Evolutionary conservation across 2,329 filamentous ascomycete species (phyloP).

Genomic region (Xylariaceae sp.): DNA sequence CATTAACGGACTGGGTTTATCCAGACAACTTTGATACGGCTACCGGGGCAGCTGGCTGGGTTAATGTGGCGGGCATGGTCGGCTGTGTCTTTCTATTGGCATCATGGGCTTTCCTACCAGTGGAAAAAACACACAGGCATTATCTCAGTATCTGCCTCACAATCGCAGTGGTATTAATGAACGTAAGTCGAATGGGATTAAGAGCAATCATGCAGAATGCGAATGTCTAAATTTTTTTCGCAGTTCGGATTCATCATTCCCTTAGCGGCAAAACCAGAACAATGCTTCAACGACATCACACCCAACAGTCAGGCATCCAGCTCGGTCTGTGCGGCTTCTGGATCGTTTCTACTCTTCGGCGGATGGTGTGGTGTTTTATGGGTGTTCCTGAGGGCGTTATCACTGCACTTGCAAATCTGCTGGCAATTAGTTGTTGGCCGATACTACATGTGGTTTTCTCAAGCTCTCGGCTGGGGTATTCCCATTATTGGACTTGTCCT

Average conservation of each 20-base stretch:
- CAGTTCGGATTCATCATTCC: constrained; percentile 85
- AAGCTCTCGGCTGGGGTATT: constrained; percentile 79
- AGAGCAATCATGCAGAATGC: neutral
- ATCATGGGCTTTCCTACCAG: constrained; percentile 75
- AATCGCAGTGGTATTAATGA: constrained; percentile 71
- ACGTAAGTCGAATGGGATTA: constrained; percentile 51
- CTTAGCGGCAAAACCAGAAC: constrained; percentile 68
- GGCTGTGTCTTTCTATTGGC: constrained; percentile 72
- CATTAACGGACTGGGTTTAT: constrained; percentile 73
- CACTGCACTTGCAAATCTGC: constrained; percentile 94
- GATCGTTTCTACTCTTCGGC: constrained; percentile 78
- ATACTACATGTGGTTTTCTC: constrained; percentile 83
- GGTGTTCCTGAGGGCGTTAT: constrained; percentile 85
- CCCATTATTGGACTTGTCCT: constrained; percentile 71
- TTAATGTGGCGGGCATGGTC: constrained; percentile 70
- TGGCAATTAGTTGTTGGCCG: constrained; percentile 90
- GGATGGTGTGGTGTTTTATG: constrained; percentile 83
- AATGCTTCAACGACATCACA: constrained; percentile 88
- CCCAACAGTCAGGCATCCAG: constrained; percentile 87
- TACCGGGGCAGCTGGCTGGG: constrained; percentile 70
- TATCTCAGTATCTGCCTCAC: constrained; percentile 89
- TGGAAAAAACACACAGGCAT: constrained; percentile 86
- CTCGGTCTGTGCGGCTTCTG: constrained; percentile 80
- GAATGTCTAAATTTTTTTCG: constrained; percentile 1
- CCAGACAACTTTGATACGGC: constrained; percentile 56